These are phyloP conservation scores for Trapa bicornis DNA, from an alignment of 345 rosid genomes.

Conservation along the genomic window DNA sequence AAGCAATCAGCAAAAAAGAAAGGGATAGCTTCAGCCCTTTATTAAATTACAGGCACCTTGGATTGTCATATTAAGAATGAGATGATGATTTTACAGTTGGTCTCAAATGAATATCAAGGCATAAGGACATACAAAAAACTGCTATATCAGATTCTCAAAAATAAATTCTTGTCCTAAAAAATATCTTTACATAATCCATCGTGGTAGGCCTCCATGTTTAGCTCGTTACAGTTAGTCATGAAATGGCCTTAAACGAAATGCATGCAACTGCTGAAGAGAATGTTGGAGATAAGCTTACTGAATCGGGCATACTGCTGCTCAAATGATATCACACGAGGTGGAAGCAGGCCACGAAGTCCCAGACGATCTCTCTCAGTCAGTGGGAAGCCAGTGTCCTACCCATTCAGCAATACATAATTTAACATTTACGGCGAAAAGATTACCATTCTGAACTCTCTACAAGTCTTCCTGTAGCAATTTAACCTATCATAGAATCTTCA, in stretches of 20 bases:
- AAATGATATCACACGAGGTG: slow-evolving; percentile 86
- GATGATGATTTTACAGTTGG: background rate
- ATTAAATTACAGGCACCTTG: background rate
- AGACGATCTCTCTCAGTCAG: slow-evolving; percentile 88
- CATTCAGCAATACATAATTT: background rate
- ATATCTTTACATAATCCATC: too few relatives aligned
- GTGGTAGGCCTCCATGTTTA: background rate
- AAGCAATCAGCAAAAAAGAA: background rate
- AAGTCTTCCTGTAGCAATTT: background rate
- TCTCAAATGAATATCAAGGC: background rate
- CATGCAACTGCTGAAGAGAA: background rate
- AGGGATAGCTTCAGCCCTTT: background rate
- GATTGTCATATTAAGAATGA: background rate
- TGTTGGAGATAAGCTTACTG: slow-evolving; percentile 36
- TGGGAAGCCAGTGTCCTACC: slow-evolving; percentile 95
- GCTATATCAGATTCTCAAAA: background rate
- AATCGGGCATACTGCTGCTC: slow-evolving; percentile 91
- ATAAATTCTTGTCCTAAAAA: background rate
- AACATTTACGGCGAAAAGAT: background rate
- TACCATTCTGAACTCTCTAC: background rate
- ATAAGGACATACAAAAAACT: background rate
- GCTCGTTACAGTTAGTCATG: background rate
- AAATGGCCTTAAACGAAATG: background rate
- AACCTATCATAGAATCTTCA: background rate
- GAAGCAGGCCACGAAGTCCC: slow-evolving; percentile 91